phyloP scores from a whole-genome alignment of 805 yeast species.

The Yarrowia divulgata region DNA sequence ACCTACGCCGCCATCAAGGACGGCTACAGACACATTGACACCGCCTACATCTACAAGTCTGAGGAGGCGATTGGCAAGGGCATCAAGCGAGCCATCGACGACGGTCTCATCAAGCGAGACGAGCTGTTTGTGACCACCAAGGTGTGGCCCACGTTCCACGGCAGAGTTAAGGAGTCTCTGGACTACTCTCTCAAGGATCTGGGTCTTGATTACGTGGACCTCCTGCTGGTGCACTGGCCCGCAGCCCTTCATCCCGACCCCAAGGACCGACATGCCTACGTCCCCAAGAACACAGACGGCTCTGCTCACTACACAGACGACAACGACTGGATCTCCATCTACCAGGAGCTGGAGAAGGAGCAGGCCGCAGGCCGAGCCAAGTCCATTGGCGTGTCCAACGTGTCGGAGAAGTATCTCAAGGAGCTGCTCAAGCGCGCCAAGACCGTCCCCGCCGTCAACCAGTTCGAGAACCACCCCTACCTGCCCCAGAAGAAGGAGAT shows the following conservation, averaged over 20 bases:
- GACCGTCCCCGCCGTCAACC: constrained; percentile 70
- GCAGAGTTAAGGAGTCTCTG: constrained; percentile 59
- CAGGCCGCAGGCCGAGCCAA: constrained; percentile 56
- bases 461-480: constrained; percentile 76
- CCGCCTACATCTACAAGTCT: constrained; percentile 73
- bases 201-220: constrained; percentile 77
- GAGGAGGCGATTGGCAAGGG: constrained; percentile 69
- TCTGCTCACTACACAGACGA: constrained; percentile 43
- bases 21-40: constrained; percentile 81
- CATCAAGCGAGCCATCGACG: constrained; percentile 46
- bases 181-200: constrained; percentile 66
- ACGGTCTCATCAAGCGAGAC: constrained; percentile 64
- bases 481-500: constrained; percentile 69
- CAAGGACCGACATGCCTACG: constrained; percentile 52
- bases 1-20: constrained; percentile 56
- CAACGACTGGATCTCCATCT: constrained; percentile 49
- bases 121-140: constrained; percentile 77
- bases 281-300: constrained; percentile 50
- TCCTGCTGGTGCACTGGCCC: constrained; percentile 87
- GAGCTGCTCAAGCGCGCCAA: constrained; percentile 56
- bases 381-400: constrained; percentile 78
- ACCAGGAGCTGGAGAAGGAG: constrained; percentile 56
- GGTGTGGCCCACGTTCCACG: constrained; percentile 54
- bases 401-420: constrained; percentile 59
- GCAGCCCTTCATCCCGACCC: constrained; percentile 55